Base-by-base conservation (phyloP, 129 eudicot genomes). In the Lactuca saligna region DNA sequence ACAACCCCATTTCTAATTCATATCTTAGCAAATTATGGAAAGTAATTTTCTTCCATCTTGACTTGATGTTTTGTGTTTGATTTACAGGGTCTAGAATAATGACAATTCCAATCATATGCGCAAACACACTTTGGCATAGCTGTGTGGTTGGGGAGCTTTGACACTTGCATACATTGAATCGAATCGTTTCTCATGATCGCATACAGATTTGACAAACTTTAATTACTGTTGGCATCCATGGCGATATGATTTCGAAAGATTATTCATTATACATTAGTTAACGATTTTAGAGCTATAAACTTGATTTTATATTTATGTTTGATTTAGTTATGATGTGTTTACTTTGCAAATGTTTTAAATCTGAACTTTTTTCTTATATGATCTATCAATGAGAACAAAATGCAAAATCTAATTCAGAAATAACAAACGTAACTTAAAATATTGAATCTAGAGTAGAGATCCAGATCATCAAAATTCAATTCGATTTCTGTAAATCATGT, bases 1-100 rank as follows among this genome's bases (percentile, higher is more conserved):
- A 59, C 35, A 9, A 49, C n/a, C 34, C 61, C 44, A 65, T 60
- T 60, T 6, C 8, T 25, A 37, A 34, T 60, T n/a, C 65, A 34
- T 60, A 60, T 34, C 5, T 60, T 60, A 60, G n/a, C 48, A 35
- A 60, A 33, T 8, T 59, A 42, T 59, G 44, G 44, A 32, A 6
- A 25, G 31, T 13, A 1, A 2, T 57, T 33, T 34, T 16, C 33
- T 59, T 10, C 65, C 14, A 5, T 59, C 34, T 33, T 13, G 13
- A 34, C 65, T 60, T 59, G 5, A 33, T 0, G 13, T 60, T 60
- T 5, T 60, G 9, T 33, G 17, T 34, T 25, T n/a, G 6, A 34
- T 60, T 34, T 6, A 34, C 46, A 60, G 65, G 65, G 65, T 60
- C 65, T 60, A 60, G 65, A 13, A 25, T 7, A n/a, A 60, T 3